Base-by-base conservation (phyloP, 2,329 filamentous ascomycete genomes). In the Emmonsiellopsis sp. region DNA sequence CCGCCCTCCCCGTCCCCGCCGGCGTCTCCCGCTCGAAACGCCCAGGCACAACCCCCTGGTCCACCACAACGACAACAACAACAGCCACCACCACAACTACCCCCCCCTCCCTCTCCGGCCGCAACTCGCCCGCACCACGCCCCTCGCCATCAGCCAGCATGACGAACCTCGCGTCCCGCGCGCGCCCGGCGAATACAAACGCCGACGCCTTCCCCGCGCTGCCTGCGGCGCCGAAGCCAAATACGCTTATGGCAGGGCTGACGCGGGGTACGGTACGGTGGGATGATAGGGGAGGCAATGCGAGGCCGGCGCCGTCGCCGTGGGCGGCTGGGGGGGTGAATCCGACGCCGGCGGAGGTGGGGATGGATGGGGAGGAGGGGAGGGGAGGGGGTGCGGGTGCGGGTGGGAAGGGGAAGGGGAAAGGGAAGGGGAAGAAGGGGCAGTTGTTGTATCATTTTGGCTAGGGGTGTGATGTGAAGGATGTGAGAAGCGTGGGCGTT, bases 151-250 rank as follows among this genome's bases (percentile, higher is more conserved):
- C 46, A 30, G 32, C 46, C 11, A 31, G 16, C 30, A 31, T 13
- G 5, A n/a, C 46, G 15, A 10, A 63, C 32, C 70, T 67, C 46
- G 10, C 41, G 2, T 20, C 50, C 16, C 11, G 34, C 32, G 10
- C 41, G 9, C 16, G 38, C 30, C 15, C 71, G 72, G 44, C 59
- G 7, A 60, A 57, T 13, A 1, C 20, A 26, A 66, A 63, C 7
- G 62, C 66, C 8, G 85, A 91, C 57, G 82, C 84, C 0, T 96
- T 96, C 70, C 92, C 91, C 0, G 85, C 89, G 1, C 77, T 96
- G 1, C 91, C 91, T 0, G 78, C 83, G 0, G 90, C 89, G 1
- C 79, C 87, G 0, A 96, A 84, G 62, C 81, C 81, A 3, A 80
- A 77, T 41, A 79, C 76, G 35, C 76, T 79, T 42, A 76, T 76